Evolutionary conservation across 2,329 filamentous ascomycete species (phyloP).

Genomic region (Pseudogymnoascus sp.): DNA sequence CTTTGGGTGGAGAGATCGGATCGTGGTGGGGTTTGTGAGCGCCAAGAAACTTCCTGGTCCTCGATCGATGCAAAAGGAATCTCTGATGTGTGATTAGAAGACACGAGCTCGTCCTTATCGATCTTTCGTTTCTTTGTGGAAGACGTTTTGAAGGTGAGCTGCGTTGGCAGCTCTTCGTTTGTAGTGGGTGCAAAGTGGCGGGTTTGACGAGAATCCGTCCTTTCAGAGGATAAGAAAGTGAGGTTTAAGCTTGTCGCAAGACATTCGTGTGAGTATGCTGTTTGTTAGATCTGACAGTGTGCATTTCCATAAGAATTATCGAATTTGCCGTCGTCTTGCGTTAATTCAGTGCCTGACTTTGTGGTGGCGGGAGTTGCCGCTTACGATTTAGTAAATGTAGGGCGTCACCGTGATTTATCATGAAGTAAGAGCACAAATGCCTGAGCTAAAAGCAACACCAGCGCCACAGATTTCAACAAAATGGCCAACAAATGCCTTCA

Average conservation of each 20-base stretch:
- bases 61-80: conserved; percentile 25
- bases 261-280: not conserved
- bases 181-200: conserved; percentile 9
- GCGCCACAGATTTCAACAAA: not conserved
- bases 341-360: conserved; percentile 6
- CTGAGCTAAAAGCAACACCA: not conserved
- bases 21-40: conserved; percentile 40
- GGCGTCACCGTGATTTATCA: conserved; percentile 7
- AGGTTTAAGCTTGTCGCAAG: conserved; percentile 1
- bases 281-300: not conserved
- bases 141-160: conserved; percentile 65
- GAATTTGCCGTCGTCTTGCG: conserved; percentile 4
- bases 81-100: conserved; percentile 22
- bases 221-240: conserved; percentile 5
- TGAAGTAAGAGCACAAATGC: not conserved
- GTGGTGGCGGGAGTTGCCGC: conserved; percentile 8
- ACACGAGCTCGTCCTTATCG: conserved; percentile 30
- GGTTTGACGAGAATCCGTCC: not conserved
- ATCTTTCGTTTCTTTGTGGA: conserved; percentile 67
- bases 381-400: conserved; percentile 9
- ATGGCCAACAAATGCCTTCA: not conserved
- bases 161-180: conserved; percentile 33
- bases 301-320: conserved; percentile 2
- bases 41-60: conserved; percentile 36
- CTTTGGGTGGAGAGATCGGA: conserved; percentile 25